Conservation (phyloP, 2,329 filamentous ascomycete genomes). For the Alternaria brassicae region DNA sequence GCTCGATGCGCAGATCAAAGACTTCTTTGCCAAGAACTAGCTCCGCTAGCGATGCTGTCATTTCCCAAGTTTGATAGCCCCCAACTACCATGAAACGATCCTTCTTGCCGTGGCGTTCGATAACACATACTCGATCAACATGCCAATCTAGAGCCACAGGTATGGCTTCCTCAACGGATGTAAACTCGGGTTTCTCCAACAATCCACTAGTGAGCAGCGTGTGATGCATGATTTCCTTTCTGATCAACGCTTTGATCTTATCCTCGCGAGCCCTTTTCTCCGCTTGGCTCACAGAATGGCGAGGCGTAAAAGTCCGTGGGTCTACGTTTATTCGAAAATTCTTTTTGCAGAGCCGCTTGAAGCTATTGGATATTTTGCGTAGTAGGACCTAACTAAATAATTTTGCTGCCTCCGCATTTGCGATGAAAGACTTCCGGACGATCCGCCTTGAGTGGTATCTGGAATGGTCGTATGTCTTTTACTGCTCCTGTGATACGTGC, state of each 20-base stretch:
- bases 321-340: constrained; percentile 36
- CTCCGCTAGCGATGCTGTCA: background rate
- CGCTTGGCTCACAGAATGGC: constrained; percentile 39
- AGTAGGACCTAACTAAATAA: constrained; percentile 35
- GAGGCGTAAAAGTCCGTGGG: constrained; percentile 31
- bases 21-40: constrained; percentile 56
- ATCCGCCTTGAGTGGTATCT: constrained; percentile 30
- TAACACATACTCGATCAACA: constrained; percentile 37
- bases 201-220: constrained; percentile 22
- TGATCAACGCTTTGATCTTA: constrained; percentile 25
- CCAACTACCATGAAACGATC: constrained; percentile 37
- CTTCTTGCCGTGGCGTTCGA: constrained; percentile 34
- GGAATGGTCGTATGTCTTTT: constrained; percentile 24
- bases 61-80: constrained; percentile 18
- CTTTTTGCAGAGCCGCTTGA: constrained; percentile 35
- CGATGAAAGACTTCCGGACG: constrained; percentile 28
- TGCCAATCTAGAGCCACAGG: constrained; percentile 29
- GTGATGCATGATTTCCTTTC: constrained; percentile 17
- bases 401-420: constrained; percentile 25
- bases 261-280: constrained; percentile 17
- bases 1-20: constrained; percentile 68
- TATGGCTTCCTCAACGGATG: background rate
- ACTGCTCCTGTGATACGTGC: constrained; percentile 30
- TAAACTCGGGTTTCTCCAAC: constrained; percentile 1
- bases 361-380: constrained; percentile 24